phyloP scores from a whole-genome alignment of 768 basidiomycete species.

The Lentinula raphanica region DNA sequence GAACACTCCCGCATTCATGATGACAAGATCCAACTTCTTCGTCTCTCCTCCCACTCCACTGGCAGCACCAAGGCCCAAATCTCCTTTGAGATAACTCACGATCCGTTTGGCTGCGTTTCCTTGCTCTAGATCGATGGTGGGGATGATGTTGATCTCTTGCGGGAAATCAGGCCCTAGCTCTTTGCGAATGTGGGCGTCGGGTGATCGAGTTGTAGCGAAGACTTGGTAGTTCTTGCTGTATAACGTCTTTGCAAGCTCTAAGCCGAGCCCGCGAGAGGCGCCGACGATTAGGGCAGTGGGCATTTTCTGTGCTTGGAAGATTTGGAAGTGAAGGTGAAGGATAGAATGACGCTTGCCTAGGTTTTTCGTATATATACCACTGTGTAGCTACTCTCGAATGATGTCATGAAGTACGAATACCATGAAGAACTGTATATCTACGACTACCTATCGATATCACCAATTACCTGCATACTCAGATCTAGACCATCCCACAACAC shows the following conservation, averaged over 20 bases:
- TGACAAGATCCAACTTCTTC: slow-evolving; percentile 26
- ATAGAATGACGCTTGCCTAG: background rate
- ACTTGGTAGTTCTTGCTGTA: slow-evolving; percentile 20
- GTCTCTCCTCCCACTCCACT: slow-evolving; percentile 10
- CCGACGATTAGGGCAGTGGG: slow-evolving; percentile 34
- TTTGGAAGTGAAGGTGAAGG: background rate
- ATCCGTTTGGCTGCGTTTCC: slow-evolving; percentile 30
- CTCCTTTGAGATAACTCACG: slow-evolving; percentile 13
- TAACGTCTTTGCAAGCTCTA: slow-evolving; percentile 28
- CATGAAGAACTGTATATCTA: background rate
- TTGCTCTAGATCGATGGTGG: slow-evolving; percentile 29
- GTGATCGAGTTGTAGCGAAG: slow-evolving; percentile 34
- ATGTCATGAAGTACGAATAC: background rate
- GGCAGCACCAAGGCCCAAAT: slow-evolving; percentile 21
- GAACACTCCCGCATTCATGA: slow-evolving; percentile 35
- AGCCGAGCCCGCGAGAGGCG: slow-evolving; percentile 40
- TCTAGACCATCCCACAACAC: background rate
- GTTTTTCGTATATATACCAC: background rate
- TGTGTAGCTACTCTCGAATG: background rate
- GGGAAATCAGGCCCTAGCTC: slow-evolving; percentile 20
- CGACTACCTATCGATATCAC: background rate
- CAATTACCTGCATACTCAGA: background rate
- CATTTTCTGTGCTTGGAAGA: slow-evolving; percentile 6
- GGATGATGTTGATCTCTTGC: slow-evolving; percentile 28
- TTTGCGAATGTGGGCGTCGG: background rate